Percentiles rank a stretch among this genome's conserved stretches.
phyloP scores from a whole-genome alignment of 768 basidiomycete species.

The Pulveroboletus sp. region DNA sequence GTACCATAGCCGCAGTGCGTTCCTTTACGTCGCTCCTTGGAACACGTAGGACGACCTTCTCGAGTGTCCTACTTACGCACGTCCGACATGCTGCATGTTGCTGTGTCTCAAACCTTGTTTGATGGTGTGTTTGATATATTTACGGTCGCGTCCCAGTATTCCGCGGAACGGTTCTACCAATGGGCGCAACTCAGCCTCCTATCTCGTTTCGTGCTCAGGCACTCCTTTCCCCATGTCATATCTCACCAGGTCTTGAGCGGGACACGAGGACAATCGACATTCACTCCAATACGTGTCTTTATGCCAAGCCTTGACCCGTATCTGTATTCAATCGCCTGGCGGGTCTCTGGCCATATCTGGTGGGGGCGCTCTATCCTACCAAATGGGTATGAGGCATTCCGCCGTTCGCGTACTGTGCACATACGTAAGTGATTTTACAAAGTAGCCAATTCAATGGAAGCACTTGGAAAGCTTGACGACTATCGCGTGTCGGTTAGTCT shows the following conservation, averaged over 20 bases:
- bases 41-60: constrained; percentile 3
- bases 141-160: constrained; percentile 1
- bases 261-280: not conserved
- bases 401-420: not conserved
- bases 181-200: constrained; percentile 3
- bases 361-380: not conserved
- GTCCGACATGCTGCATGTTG: constrained; percentile 9
- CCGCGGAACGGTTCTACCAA: constrained; percentile 13
- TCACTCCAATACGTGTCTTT: constrained; percentile 8
- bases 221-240: not conserved
- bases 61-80: constrained; percentile 12
- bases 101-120: constrained; percentile 12
- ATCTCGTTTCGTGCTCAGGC: constrained; percentile 3
- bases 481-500: constrained; percentile 13
- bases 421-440: constrained; percentile 8
- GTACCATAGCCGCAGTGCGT: constrained; percentile 6
- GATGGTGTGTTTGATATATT: constrained; percentile 1
- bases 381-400: constrained; percentile 3
- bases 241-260: not conserved
- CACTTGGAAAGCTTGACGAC: constrained; percentile 12
- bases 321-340: constrained; percentile 3
- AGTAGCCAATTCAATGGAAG: constrained; percentile 7
- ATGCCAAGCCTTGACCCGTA: not conserved
- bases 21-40: constrained; percentile 10
- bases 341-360: not conserved